Evolutionary conservation across 2,329 filamentous ascomycete genomes (phyloP).

Genomic region (Pseudonectria foliicola): DNA sequence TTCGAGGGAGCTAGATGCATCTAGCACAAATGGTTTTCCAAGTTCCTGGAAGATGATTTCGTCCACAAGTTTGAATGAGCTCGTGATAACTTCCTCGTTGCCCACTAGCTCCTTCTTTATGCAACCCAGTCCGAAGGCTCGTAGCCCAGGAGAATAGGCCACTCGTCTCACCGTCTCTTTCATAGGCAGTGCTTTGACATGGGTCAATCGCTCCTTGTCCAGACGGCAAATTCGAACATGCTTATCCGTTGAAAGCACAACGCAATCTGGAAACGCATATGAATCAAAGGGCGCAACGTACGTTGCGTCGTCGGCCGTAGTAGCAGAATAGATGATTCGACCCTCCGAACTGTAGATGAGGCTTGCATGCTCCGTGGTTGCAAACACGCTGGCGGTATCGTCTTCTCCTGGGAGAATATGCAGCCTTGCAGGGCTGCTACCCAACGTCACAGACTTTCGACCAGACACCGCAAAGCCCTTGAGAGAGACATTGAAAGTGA

Average conservation of each 20-base stretch:
- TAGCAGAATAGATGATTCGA: slow-evolving; percentile 84
- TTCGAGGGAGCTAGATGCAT: slow-evolving; percentile 47
- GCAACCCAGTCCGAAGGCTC: slow-evolving; percentile 80
- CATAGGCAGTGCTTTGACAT: slow-evolving; percentile 74
- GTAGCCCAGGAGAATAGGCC: slow-evolving; percentile 72
- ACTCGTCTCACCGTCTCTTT: slow-evolving; percentile 79
- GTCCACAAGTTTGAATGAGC: slow-evolving; percentile 82
- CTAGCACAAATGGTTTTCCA: slow-evolving; percentile 59
- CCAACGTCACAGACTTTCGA: slow-evolving; percentile 76
- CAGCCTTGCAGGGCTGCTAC: slow-evolving; percentile 77
- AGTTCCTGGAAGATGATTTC: slow-evolving; percentile 80
- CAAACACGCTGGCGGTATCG: slow-evolving; percentile 74
- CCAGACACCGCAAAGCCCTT: slow-evolving; percentile 57
- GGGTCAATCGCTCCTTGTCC: slow-evolving; percentile 78
- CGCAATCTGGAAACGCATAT: slow-evolving; percentile 70
- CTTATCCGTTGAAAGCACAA: slow-evolving; percentile 70
- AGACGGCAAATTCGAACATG: slow-evolving; percentile 75
- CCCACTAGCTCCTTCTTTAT: slow-evolving; percentile 65
- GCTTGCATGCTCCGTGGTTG: slow-evolving; percentile 88
- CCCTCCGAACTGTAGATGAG: slow-evolving; percentile 87
- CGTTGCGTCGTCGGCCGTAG: slow-evolving; percentile 80
- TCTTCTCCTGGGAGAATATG: slow-evolving; percentile 65
- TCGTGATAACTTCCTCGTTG: slow-evolving; percentile 68
- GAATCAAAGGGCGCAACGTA: slow-evolving; percentile 78
- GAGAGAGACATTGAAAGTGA: slow-evolving; percentile 69